Base-by-base conservation (phyloP, 176 grass and related monocot species). In the Panicum miliaceum region DNA sequence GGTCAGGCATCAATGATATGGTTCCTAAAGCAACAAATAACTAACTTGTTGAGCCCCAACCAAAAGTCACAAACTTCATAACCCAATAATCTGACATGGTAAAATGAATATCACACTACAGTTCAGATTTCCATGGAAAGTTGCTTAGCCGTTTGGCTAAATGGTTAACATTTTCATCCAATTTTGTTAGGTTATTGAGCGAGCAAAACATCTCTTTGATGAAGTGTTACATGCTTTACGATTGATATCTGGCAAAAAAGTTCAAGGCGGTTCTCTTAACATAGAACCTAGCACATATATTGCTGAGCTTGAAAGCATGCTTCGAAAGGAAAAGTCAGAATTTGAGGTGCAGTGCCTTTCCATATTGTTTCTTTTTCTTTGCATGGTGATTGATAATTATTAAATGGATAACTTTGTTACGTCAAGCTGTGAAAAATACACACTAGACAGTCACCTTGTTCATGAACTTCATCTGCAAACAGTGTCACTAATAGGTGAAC, bases 251-350 rank as follows among this genome's bases (percentile, higher is more conserved):
- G 96, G 92, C n/a, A 88, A 91, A 89, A 89, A 50, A 72, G 81
- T 36, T 73, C 60, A 66, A 37, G 51, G 46, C 16, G 65, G 58
- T 90, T 73, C 75, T 68, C 32, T 79, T 22, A 75, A 79, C 56
- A 23, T 90, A 69, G 88, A 92, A 60, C 80, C 53, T 67, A 84
- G 45, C 66, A 75, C 84, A 73, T 71, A 92, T 82, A 90, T 91
- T 79, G 74, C 83, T 89, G 89, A 99, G 68, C 88, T 96, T 81
- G 89, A 94, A 86, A 84, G 80, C 47, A 76, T 96, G 69, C 81
- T 96, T 78, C 82, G 74, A 74, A 95, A 90, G 81, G 96, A 99
- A 64, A 94, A 82, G 80, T 68, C 75, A 41, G 91, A 94, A 90
- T 89, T 94, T 64, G 91, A 94, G 96, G 96, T 94, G 73, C 38